Base-by-base conservation (phyloP, 352 stramenopile species). In the Pythium chondricola region DNA sequence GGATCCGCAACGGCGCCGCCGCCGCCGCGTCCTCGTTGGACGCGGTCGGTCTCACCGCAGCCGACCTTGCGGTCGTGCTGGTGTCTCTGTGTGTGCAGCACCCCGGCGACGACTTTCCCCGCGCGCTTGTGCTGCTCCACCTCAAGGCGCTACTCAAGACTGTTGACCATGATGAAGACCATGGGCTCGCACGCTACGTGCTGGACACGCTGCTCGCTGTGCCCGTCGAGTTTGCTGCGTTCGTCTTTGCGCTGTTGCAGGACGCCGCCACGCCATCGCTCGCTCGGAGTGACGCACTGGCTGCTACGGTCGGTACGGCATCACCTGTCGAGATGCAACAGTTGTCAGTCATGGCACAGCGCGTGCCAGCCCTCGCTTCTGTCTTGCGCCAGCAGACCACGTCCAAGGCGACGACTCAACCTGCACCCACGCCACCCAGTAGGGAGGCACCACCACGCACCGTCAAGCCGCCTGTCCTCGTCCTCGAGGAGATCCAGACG, bases 31-130 rank as follows among this genome's bases (percentile, higher is more conserved):
- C 52, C 1, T 27, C 51, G 16, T 26, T 65, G 27, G 50, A 65
- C 31, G 13, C 18, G 8, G 44, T 18, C 2, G 57, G 35, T 22
- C 21, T 65, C 3, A 33, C 40, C 43, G 47, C 71, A 6, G 58
- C 53, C 26, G 46, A 69, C 46, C 52, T 90, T 26, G 73, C 71
- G 2, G 22, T 81, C 9, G 67, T 75, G 17, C 52, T 92, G 30
- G 69, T 74, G 44, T 89, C 81, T 18, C 74, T 89, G 58, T 53
- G 75, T 46, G 68, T 85, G 43, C 78, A 77, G 45, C 71, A 74
- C 52, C 67, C 65, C 27, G 48, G 66, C 39, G 32, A 60, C 30
- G 71, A 86, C 37, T 86, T 88, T 36, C 81, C 81, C 2, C 69
- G 64, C 35, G 74, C 82, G 39, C 74, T 89, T 10, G 67, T 88